phyloP scores from a whole-genome alignment of 306 rosid genomes.

The Erythrophleum fordii region DNA sequence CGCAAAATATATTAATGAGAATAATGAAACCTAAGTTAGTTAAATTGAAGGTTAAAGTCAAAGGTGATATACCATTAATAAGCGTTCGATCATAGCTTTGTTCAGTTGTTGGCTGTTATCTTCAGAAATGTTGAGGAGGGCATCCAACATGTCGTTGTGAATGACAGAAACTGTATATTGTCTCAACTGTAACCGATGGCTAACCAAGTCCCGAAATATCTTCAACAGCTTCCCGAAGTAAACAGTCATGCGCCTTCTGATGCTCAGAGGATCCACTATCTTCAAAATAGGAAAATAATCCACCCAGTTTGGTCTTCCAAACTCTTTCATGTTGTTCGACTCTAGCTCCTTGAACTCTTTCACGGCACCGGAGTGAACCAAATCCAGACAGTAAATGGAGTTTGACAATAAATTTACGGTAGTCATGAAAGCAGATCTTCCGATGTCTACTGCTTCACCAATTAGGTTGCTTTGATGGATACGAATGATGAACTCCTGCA shows the following conservation, averaged over 20 bases:
- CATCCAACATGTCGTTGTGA: background rate
- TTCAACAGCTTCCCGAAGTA: background rate
- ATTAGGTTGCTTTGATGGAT: background rate
- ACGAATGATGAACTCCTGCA: background rate
- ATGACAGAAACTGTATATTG: background rate
- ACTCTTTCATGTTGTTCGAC: background rate
- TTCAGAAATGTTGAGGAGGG: background rate
- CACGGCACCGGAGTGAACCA: background rate
- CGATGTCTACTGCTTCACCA: background rate
- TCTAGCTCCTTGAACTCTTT: background rate
- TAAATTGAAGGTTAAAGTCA: background rate
- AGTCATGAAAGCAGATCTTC: background rate
- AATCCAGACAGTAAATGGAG: background rate
- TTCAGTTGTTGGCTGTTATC: background rate
- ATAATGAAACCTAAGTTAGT: no score
- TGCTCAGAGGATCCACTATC: background rate
- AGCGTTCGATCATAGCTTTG: background rate
- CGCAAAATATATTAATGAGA: no score
- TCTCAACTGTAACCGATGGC: background rate
- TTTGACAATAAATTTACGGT: background rate
- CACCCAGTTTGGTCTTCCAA: background rate
- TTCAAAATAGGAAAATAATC: constrained; percentile 2
- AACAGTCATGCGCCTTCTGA: background rate
- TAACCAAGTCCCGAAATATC: background rate
- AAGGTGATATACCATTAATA: background rate